phyloP scores from a whole-genome alignment of 2,329 filamentous ascomycete genomes.

The Talaromyces sp. region DNA sequence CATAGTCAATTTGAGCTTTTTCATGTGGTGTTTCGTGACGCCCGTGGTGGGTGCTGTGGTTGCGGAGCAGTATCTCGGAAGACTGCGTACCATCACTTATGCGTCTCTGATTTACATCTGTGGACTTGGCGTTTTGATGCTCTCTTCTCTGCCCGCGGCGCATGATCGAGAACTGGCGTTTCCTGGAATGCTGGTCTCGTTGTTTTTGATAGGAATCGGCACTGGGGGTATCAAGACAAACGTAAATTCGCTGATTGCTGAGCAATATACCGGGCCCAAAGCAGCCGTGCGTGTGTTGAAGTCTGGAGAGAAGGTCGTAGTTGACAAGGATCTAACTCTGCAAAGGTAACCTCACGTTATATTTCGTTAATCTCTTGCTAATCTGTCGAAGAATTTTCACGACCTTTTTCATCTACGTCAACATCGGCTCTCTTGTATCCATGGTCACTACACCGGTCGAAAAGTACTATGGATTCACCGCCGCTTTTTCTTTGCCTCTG shows the following conservation, averaged over 20 bases:
- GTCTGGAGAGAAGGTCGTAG: conserved; percentile 31
- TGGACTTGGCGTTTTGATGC: conserved; percentile 42
- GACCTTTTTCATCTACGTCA: neutral
- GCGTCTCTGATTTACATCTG: conserved; percentile 49
- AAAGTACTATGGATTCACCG: neutral
- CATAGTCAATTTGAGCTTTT: conserved; percentile 18
- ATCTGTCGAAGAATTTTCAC: neutral
- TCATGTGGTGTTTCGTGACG: conserved; percentile 41
- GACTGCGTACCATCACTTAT: conserved; percentile 46
- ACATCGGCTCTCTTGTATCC: neutral
- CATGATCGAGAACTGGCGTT: conserved; percentile 37
- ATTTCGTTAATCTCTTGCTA: neutral
- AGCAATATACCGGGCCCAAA: conserved; percentile 50
- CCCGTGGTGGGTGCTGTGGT: conserved; percentile 46
- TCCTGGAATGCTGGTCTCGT: conserved; percentile 39
- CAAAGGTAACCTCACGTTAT: neutral
- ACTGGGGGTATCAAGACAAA: conserved; percentile 60
- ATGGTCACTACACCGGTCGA: neutral
- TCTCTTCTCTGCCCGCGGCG: conserved; percentile 40
- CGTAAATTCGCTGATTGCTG: conserved; percentile 46
- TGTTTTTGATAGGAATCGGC: conserved; percentile 54
- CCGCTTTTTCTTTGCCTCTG: neutral
- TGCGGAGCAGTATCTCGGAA: conserved; percentile 47
- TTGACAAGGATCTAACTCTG: neutral
- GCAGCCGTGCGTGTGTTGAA: conserved; percentile 16